phyloP scores from a whole-genome alignment of 495 filamentous ascomycete genomes.

The Hypoxylon cercidicola region DNA sequence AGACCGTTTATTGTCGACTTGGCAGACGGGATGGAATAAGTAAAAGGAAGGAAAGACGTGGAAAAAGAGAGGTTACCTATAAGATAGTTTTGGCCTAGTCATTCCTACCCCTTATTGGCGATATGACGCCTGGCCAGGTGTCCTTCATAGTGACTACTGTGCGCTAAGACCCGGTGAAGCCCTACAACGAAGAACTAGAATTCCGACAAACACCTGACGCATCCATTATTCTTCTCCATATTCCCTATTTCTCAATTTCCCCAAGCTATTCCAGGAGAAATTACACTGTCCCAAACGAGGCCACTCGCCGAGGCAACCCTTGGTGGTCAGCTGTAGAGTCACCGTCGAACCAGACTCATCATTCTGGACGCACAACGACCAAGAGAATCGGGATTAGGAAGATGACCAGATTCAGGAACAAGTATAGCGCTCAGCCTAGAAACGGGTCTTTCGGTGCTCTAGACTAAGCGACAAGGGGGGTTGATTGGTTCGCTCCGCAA shows the following conservation, averaged over 20 bases:
- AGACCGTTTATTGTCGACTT: slow-evolving; percentile 53
- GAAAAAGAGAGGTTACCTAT: slow-evolving; percentile 8
- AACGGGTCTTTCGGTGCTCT: slow-evolving; percentile 4
- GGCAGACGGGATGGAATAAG: slow-evolving; percentile 35
- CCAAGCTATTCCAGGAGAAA: slow-evolving; percentile 4
- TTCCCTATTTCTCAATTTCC: slow-evolving; percentile 26
- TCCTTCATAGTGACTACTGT: slow-evolving; percentile 15
- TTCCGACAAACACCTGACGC: background rate
- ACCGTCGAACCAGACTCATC: slow-evolving; percentile 5
- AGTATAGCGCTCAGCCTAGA: slow-evolving; percentile 32
- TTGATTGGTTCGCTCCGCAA: slow-evolving; percentile 18
- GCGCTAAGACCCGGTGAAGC: slow-evolving; percentile 10
- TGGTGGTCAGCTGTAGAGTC: slow-evolving; percentile 5
- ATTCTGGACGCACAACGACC: slow-evolving; percentile 3
- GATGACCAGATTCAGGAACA: slow-evolving; percentile 30
- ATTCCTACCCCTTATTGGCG: slow-evolving; percentile 12
- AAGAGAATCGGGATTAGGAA: slow-evolving; percentile 15
- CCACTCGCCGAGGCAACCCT: slow-evolving; percentile 22
- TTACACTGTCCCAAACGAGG: slow-evolving; percentile 25
- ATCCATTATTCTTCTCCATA: background rate
- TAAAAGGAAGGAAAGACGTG: slow-evolving; percentile 25
- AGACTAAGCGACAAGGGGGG: slow-evolving; percentile 2
- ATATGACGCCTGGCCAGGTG: background rate
- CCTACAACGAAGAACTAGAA: slow-evolving; percentile 25
- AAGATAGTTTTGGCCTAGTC: background rate